phyloP scores from a whole-genome alignment of 1,284 basidiomycete genomes.

The Boletellus deceptivus region DNA sequence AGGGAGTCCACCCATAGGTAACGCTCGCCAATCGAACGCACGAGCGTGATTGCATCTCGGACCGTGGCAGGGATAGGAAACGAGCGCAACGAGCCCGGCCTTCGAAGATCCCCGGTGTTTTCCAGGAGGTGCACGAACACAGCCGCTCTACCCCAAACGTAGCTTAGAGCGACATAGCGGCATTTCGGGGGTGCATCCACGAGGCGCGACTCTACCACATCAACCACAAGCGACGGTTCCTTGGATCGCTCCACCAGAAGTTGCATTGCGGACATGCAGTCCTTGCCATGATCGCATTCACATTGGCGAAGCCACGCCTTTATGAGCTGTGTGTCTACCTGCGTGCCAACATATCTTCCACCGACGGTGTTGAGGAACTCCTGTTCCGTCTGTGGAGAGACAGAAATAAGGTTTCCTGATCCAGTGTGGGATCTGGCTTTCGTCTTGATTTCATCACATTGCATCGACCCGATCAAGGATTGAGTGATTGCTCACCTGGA shows the following conservation, averaged over 20 bases:
- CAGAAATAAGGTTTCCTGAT: not conserved
- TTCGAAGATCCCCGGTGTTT: constrained; percentile 15
- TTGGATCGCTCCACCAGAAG: not conserved
- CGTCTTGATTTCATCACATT: constrained; percentile 8
- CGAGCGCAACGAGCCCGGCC: constrained; percentile 3
- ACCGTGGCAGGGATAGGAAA: constrained; percentile 19
- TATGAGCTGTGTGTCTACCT: constrained; percentile 10
- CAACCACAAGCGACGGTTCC: constrained; percentile 12
- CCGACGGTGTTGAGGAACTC: constrained; percentile 13
- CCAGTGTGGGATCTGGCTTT: not conserved
- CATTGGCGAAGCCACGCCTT: constrained; percentile 18
- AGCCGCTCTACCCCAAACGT: constrained; percentile 19
- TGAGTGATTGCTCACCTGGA: constrained; percentile 11
- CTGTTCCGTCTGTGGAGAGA: constrained; percentile 1
- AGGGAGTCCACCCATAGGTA: constrained; percentile 27
- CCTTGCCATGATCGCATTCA: constrained; percentile 10
- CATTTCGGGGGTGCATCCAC: constrained; percentile 14
- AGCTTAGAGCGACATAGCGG: constrained; percentile 24
- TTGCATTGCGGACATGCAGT: constrained; percentile 4
- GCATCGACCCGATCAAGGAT: not conserved
- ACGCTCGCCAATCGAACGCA: constrained; percentile 19
- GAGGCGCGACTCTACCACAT: constrained; percentile 16
- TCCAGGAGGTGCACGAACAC: constrained; percentile 16
- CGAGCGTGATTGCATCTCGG: constrained; percentile 19
- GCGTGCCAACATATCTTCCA: constrained; percentile 12